Base-by-base conservation (phyloP, 768 basidiomycete species). In the Psilocybe subaeruginosa region DNA sequence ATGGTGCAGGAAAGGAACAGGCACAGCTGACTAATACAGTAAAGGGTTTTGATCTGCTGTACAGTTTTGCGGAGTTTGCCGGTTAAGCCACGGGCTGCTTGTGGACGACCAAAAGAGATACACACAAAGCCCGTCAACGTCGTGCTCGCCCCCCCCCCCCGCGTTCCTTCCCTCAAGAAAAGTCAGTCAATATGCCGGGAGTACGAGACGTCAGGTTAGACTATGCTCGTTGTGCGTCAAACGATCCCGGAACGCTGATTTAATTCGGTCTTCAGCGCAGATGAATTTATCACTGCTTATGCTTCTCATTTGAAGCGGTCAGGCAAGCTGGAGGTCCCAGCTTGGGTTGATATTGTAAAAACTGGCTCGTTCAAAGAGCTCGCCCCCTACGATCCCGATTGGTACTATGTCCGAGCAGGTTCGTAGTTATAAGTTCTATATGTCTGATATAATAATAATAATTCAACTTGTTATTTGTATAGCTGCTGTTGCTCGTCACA, bases 401-500 rank as follows among this genome's bases (percentile, higher is more conserved):
- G 97, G 97, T 99, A 89, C 86, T 99, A 99, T 81, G 85, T 97
- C 76, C 94, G 97, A 72, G 93, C 97, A 80, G 96, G 96, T 97
- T 72, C 75, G 88, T 85, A 58, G 37, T 45, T 53, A 23, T 47
- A 60, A 59, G 29, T 19, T 53, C 54, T 61, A 31, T 17, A 39
- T 41, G 41, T 51, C 47, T 37, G 41, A 58, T 49, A 45, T 59
- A 54, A 43, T 43, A 12, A 7, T 52, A 4, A 47, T 41, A 58
- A 61, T 43, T 12, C 61, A 41, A 29, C 37, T 49, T 48, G n/a
- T 45, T 49, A 27, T 54, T 47, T 41, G 30, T 59, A 46, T 70
- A 97, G 96, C 96, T 75, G 93, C 96, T 66, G 80, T 99, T 71
- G 97, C 97, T 79, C 91, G 97, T 73, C 97, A 98, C 89, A 97